Conservation (phyloP, 345 rosid genomes). For the Euphorbia pulcherrima region DNA sequence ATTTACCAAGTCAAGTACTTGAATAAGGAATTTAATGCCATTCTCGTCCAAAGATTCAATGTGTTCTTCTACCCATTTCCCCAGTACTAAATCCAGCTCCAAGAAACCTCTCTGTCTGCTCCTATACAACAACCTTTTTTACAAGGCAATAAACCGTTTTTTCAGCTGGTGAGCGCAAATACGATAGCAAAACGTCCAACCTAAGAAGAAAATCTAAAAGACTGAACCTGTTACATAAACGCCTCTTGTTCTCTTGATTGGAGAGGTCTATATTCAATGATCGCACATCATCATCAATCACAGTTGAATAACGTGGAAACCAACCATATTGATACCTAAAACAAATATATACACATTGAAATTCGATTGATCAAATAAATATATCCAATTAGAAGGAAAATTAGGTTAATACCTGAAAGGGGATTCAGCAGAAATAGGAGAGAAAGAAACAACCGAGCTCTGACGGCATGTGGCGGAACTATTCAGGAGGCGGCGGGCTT, state of each 20-base stretch:
- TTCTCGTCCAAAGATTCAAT: slow-evolving; percentile 65
- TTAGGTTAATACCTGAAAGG: slow-evolving; percentile 23
- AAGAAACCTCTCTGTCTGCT: slow-evolving; percentile 92
- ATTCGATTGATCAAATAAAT: slow-evolving; percentile 2
- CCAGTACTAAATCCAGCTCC: slow-evolving; percentile 87
- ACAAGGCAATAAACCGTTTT: neutral
- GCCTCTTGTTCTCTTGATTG: slow-evolving; percentile 66
- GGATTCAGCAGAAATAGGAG: slow-evolving; percentile 12
- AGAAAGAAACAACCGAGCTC: slow-evolving; percentile 8
- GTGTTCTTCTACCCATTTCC: slow-evolving; percentile 87
- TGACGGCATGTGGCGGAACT: slow-evolving; percentile 29
- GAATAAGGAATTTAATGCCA: slow-evolving; percentile 62
- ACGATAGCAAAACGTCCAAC: neutral
- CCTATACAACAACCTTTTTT: slow-evolving; percentile 68
- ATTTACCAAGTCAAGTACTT: slow-evolving; percentile 82
- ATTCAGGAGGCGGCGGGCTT: slow-evolving; percentile 41
- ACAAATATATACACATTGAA: slow-evolving; percentile 1
- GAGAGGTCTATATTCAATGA: slow-evolving; percentile 56
- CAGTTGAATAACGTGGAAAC: slow-evolving; percentile 43
- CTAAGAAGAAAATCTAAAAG: neutral
- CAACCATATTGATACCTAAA: slow-evolving; percentile 43
- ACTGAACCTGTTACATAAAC: slow-evolving; percentile 60
- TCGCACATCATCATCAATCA: slow-evolving; percentile 20
- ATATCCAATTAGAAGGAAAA: neutral
- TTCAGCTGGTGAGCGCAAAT: neutral